These are phyloP conservation scores for Straminergon stramineum DNA, from an alignment of 225 moss, liverwort and hornwort species.

Conservation along the genomic window DNA sequence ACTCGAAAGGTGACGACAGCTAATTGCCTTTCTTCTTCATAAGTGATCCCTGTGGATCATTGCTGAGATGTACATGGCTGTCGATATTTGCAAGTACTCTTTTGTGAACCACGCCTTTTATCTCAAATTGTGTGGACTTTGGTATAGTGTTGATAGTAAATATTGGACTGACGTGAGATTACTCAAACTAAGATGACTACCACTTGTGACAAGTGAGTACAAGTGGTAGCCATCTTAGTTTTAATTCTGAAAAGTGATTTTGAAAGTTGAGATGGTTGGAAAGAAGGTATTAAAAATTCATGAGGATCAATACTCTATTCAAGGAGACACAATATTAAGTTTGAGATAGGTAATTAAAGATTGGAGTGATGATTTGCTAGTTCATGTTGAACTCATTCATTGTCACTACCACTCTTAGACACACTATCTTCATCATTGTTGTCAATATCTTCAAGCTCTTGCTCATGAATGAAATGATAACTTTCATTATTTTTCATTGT, in stretches of 20 bases:
- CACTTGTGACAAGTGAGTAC: too few relatives aligned
- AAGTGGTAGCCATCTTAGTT: not conserved
- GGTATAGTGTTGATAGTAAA: not conserved
- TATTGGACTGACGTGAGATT: not conserved
- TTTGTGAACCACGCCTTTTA: not conserved
- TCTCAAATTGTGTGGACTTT: not conserved
- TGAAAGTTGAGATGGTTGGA: not conserved
- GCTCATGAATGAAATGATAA: not conserved
- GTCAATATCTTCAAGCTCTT: not conserved
- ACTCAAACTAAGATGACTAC: not conserved
- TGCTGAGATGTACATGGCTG: not conserved
- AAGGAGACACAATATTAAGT: too few relatives aligned
- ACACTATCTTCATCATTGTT: not conserved
- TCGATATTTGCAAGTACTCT: not conserved
- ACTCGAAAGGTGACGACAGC: not conserved
- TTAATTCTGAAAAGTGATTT: not conserved
- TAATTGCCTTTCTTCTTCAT: not conserved
- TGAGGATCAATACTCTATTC: not conserved
- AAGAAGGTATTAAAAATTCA: not conserved
- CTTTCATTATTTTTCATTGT: not conserved
- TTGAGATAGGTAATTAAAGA: too few relatives aligned
- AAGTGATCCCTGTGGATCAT: not conserved
- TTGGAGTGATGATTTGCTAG: too few relatives aligned
- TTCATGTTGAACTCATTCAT: not conserved
- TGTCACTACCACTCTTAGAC: too few relatives aligned